A percentile compares a stretch with the other conserved stretches of the same genome.
phyloP scores from a whole-genome alignment of 192 early-diverging fungal species.

The Umbelopsis ramanniana region DNA sequence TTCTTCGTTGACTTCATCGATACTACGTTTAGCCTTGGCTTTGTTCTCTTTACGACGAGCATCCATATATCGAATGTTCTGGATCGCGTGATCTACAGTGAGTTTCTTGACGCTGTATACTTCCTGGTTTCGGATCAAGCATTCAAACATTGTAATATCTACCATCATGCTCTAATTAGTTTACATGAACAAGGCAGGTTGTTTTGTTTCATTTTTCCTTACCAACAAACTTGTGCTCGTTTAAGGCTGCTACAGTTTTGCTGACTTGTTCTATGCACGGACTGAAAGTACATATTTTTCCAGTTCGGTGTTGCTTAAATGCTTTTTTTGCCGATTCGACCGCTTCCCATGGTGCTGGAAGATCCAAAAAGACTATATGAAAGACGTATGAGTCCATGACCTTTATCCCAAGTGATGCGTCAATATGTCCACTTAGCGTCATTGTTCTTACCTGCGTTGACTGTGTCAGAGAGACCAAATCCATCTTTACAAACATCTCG shows the following conservation, averaged over 20 bases:
- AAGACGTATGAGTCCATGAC: too few species aligned
- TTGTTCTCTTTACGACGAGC: slow-evolving; percentile 37
- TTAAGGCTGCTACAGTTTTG: slow-evolving; percentile 73
- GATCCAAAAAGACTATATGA: slow-evolving; percentile 84
- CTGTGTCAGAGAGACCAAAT: slow-evolving; percentile 74
- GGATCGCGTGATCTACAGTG: slow-evolving; percentile 68
- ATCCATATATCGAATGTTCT: slow-evolving; percentile 29
- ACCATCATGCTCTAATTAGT: not conserved
- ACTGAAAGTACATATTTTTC: slow-evolving; percentile 92
- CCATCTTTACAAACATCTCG: slow-evolving; percentile 91
- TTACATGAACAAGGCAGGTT: not conserved
- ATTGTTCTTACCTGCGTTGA: slow-evolving; percentile 66
- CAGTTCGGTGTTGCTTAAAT: slow-evolving; percentile 79
- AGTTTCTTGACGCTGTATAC: slow-evolving; percentile 64
- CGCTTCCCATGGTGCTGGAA: slow-evolving; percentile 97
- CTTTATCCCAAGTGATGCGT: not conserved
- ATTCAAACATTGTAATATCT: slow-evolving; percentile 93
- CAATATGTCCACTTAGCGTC: not conserved
- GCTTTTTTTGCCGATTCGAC: slow-evolving; percentile 83
- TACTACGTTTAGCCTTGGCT: slow-evolving; percentile 24
- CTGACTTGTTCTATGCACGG: slow-evolving; percentile 97
- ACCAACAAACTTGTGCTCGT: slow-evolving; percentile 87
- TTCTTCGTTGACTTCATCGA: not conserved
- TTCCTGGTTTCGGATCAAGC: slow-evolving; percentile 82
- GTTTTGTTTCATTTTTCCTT: slow-evolving; percentile 15